Evolutionary conservation across 768 basidiomycete genomes (phyloP).

Genomic region (Termitomyces sp.): DNA sequence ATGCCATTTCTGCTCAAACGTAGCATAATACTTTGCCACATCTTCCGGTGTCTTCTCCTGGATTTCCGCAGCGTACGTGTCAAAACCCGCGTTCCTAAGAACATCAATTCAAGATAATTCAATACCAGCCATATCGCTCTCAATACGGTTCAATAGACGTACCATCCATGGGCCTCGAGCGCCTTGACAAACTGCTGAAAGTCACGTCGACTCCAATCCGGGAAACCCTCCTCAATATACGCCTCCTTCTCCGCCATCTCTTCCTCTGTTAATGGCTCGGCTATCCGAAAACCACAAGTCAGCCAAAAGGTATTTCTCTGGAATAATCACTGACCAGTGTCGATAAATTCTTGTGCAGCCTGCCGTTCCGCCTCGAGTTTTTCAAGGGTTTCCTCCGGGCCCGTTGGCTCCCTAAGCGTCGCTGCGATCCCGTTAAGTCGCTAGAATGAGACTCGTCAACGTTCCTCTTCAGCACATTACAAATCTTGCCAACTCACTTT

Average conservation of each 20-base stretch:
- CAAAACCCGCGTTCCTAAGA: conserved; percentile 56
- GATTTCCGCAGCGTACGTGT: conserved; percentile 75
- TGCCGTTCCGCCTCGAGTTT: conserved; percentile 76
- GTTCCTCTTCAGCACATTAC: background rate
- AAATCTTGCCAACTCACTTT: conserved; percentile 40
- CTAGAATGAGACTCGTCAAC: conserved; percentile 24
- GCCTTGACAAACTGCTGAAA: conserved; percentile 88
- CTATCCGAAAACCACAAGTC: conserved; percentile 29
- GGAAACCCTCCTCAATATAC: conserved; percentile 74
- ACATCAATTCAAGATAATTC: background rate
- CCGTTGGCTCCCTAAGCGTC: conserved; percentile 58
- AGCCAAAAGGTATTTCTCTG: background rate
- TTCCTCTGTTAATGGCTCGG: conserved; percentile 87
- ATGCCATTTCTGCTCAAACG: conserved; percentile 88
- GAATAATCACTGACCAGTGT: conserved; percentile 51
- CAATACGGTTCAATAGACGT: conserved; percentile 17
- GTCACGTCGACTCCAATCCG: conserved; percentile 88
- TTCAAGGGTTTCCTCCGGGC: conserved; percentile 76
- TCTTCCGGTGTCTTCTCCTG: conserved; percentile 79
- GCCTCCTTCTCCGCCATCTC: conserved; percentile 80
- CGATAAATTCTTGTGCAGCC: conserved; percentile 82
- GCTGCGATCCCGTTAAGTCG: conserved; percentile 64
- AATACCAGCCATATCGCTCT: background rate
- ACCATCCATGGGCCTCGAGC: conserved; percentile 70
- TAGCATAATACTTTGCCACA: conserved; percentile 70